Conservation (phyloP, 768 basidiomycete genomes). For the Erythrobasidium yunnanense region DNA sequence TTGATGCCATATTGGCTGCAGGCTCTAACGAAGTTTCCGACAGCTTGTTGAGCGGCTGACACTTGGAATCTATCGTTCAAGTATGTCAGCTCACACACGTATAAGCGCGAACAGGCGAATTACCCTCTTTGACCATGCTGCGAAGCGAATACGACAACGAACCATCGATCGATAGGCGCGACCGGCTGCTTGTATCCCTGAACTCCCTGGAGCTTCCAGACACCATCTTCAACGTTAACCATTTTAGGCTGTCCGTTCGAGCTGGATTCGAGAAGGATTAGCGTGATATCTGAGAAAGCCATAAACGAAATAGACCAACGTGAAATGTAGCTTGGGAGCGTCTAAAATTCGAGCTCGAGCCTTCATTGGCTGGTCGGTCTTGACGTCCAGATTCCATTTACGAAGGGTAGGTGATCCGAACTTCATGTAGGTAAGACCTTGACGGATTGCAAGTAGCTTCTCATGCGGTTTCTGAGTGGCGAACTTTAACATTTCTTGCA, state of each 20-base stretch:
- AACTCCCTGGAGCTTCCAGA: neutral
- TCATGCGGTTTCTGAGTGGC: conserved; percentile 7
- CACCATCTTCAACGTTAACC: neutral
- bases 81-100: neutral
- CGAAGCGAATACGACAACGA: conserved; percentile 13
- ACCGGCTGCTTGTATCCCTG: neutral
- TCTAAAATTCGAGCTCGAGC: neutral
- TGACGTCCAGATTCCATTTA: neutral
- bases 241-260: neutral
- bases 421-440: conserved; percentile 3
- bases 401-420: neutral
- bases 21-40: neutral
- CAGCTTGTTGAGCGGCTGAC: neutral
- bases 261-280: too few species aligned
- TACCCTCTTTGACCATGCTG: neutral
- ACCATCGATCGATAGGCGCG: conserved; percentile 3
- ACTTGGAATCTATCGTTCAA: neutral
- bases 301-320: too few species aligned
- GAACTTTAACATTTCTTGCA: conserved; percentile 19
- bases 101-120: neutral
- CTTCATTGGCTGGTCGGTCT: neutral
- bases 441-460: neutral
- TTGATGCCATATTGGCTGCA: neutral
- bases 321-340: neutral
- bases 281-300: too few species aligned